Conservation (phyloP, 202 grass and related monocot genomes). For the Alloteropsis angusta region DNA sequence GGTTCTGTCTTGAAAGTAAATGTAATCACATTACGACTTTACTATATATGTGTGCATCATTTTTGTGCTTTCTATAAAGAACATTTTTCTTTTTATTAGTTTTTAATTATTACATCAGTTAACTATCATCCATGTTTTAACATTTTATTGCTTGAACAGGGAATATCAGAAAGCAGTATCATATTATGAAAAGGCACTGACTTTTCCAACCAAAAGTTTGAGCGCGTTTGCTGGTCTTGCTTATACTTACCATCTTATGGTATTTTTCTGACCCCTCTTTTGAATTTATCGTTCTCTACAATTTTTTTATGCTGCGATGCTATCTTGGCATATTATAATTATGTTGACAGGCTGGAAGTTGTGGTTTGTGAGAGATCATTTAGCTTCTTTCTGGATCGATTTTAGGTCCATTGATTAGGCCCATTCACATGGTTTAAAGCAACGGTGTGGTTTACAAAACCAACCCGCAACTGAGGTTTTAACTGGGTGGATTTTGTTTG, state of each 20-base stretch:
- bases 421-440: not conserved
- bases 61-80: conserved; percentile 11
- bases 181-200: conserved; percentile 87
- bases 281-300: not conserved
- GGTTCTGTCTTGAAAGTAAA: not conserved
- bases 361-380: not conserved
- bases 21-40: not conserved
- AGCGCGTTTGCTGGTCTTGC: conserved; percentile 79
- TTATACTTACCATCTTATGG: conserved; percentile 85
- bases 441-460: not conserved
- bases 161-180: conserved; percentile 74
- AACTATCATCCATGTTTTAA: conserved; percentile 13
- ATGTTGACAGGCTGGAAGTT: conserved; percentile 2
- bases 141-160: conserved; percentile 48
- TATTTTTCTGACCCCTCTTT: conserved; percentile 31
- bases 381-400: conserved; percentile 2
- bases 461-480: not conserved
- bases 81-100: conserved; percentile 1
- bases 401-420: not conserved
- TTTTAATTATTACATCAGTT: not conserved
- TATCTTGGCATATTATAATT: not conserved
- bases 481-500: not conserved
- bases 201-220: conserved; percentile 81
- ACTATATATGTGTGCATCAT: not conserved
- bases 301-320: conserved; percentile 9